Percentiles rank a stretch among this genome's conserved stretches.
Evolutionary conservation across 129 eudicot genomes (phyloP).

Genomic region (Solidago caesia): DNA sequence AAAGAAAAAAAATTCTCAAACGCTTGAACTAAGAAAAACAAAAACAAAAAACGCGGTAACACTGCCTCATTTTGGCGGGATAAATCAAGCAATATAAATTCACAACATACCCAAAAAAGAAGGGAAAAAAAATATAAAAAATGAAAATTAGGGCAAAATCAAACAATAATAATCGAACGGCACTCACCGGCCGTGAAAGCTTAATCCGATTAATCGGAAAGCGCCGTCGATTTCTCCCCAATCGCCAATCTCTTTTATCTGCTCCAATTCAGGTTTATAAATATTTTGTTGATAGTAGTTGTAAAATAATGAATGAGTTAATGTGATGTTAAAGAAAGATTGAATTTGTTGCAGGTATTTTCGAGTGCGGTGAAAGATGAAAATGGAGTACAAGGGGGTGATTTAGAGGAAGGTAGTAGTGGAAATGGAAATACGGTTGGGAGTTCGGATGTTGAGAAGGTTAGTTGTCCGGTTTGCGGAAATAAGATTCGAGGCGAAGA

Average conservation of each 20-base stretch:
- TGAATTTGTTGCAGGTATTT: conserved; percentile 33
- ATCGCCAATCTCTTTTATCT: conserved; percentile 50
- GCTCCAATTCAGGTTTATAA: conserved; percentile 33
- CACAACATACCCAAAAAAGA: neutral
- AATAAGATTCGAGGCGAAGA: conserved; percentile 54
- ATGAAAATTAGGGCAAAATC: conserved; percentile 39
- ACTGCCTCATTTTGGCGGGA: conserved; percentile 41
- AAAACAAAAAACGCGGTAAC: neutral
- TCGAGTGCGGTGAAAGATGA: conserved; percentile 34
- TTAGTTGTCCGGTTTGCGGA: conserved; percentile 78
- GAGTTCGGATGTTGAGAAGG: conserved; percentile 37
- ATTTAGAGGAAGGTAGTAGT: neutral
- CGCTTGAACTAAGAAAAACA: too few species aligned
- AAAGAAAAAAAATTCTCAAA: too few species aligned
- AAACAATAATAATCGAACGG: conserved; percentile 22
- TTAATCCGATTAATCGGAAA: conserved; percentile 68
- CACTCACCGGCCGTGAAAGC: conserved; percentile 81
- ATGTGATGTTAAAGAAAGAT: neutral
- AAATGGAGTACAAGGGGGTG: conserved; percentile 24
- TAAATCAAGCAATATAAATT: neutral
- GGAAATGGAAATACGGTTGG: conserved; percentile 1
- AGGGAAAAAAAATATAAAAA: neutral
- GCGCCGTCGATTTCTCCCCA: conserved; percentile 80
- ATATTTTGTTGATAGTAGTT: neutral
- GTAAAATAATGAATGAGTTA: neutral